Evolutionary conservation across 2,329 filamentous ascomycete species (phyloP), one percentile per base, ranked within the genome.

Genomic region (Pseudogymnoascus sp.): DNA sequence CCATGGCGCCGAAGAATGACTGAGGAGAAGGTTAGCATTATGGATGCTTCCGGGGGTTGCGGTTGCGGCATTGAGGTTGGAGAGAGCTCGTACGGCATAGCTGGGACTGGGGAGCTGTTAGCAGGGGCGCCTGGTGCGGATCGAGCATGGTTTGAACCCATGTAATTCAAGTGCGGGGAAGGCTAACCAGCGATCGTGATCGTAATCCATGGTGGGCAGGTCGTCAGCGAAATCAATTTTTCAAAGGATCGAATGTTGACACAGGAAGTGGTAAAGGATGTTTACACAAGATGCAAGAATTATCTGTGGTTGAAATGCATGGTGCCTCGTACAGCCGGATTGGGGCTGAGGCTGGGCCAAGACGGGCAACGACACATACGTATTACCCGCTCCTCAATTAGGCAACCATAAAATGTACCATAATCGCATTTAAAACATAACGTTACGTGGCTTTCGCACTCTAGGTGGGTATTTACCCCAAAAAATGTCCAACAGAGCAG

Each of bases 1-100:
- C 92, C 88, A 96, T 93, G 77, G 91, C 91, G 79, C 92, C 92
- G 75, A 96, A 96, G 82, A 96, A 96, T 78, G 92, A 81, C 82
- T 85, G 58, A 2, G 23, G 5, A 7, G 3, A n/a, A 9, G 16
- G 9, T 60, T 60, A 40, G 23, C 11, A 60, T 40, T 40, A 23
- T n/a, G 16, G 8, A 5, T 3, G 33, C 18, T 40, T 14, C 23
- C 11, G 14, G 31, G 2, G 28, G 14, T 9, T n/a, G n/a, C 23
- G 16, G 5, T 28, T 28, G 37, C 14, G 7, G 43, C 2, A 6
- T 40, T n/a, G n/a, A 40, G 38, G 38, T 49, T 28, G 23, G 7
- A 9, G 55, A 59, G 33, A 40, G 58, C 18, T 25, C 33, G 9
- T 60, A 40, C 58, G 9, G 58, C 58, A 60, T 60, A 60, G 58